phyloP scores from a whole-genome alignment of 2,329 filamentous ascomycete species.

The Thelonectria blattea region DNA sequence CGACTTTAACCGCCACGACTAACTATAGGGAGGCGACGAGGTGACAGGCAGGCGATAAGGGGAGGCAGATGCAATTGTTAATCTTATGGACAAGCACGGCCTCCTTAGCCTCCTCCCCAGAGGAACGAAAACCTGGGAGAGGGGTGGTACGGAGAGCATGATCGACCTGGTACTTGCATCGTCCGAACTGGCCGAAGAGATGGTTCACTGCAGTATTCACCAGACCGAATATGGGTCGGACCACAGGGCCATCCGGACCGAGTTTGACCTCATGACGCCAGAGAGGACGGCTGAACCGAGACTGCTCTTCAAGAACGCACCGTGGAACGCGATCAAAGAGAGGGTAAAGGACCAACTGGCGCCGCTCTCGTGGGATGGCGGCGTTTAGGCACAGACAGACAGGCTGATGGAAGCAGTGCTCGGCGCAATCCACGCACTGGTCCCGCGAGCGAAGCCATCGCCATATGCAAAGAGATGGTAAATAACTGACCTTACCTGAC shows the following conservation, averaged over 20 bases:
- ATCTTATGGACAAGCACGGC: conserved; percentile 43
- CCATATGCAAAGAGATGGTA: conserved; percentile 18
- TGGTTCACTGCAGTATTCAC: conserved; percentile 25
- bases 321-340: conserved; percentile 7
- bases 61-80: conserved; percentile 44
- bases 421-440: conserved; percentile 14
- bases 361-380: neutral
- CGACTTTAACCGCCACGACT: conserved; percentile 29
- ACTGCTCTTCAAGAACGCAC: conserved; percentile 38
- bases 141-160: conserved; percentile 27
- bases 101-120: conserved; percentile 43
- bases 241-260: conserved; percentile 39
- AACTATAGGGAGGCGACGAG: conserved; percentile 30
- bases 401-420: neutral
- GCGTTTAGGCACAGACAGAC: neutral
- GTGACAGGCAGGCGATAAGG: conserved; percentile 37
- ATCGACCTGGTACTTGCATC: conserved; percentile 37
- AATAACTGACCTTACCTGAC: conserved; percentile 7
- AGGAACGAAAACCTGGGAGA: conserved; percentile 45
- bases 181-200: conserved; percentile 27
- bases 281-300: conserved; percentile 16
- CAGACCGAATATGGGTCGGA: conserved; percentile 39
- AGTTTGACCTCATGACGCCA: conserved; percentile 33
- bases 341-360: neutral
- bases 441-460: conserved; percentile 11